A percentile compares a stretch with the other conserved stretches of the same genome.
phyloP scores from a whole-genome alignment of 2,329 filamentous ascomycete genomes.

The Penicillium psychrosexuale region DNA sequence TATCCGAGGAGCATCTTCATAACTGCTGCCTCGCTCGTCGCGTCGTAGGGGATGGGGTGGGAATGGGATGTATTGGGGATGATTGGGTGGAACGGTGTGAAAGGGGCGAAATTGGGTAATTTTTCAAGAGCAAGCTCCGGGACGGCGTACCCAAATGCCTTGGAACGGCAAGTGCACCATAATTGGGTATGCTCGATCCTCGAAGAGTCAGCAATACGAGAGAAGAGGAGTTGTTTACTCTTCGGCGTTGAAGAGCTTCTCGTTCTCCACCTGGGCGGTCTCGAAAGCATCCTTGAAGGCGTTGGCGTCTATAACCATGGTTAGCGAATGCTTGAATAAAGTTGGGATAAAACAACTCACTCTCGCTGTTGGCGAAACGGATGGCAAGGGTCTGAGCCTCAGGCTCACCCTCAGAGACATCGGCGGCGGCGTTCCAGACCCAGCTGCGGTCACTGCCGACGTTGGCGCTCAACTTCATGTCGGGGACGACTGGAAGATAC shows the following conservation, averaged over 20 bases:
- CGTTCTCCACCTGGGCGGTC: conserved; percentile 95
- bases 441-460: conserved; percentile 97
- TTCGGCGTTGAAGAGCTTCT: conserved; percentile 68
- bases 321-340: conserved; percentile 17
- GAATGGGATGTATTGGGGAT: conserved; percentile 10
- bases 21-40: conserved; percentile 28
- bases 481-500: conserved; percentile 70
- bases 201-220: neutral
- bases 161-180: conserved; percentile 10
- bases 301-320: conserved; percentile 70
- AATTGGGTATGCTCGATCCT: conserved; percentile 3
- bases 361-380: conserved; percentile 95
- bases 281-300: conserved; percentile 96
- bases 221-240: conserved; percentile 27
- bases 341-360: conserved; percentile 53
- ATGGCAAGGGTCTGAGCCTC: conserved; percentile 96
- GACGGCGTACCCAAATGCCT: conserved; percentile 12
- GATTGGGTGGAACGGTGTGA: conserved; percentile 9
- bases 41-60: conserved; percentile 19
- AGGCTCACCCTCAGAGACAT: conserved; percentile 96
- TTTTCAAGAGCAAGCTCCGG: conserved; percentile 15
- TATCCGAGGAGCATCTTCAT: conserved; percentile 28
- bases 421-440: conserved; percentile 98
- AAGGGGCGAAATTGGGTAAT: conserved; percentile 10
- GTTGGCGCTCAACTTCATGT: conserved; percentile 98